Evolutionary conservation across 768 basidiomycete genomes (phyloP), one percentile per base, ranked within the genome.

Genomic region (Piloderma croceum): DNA sequence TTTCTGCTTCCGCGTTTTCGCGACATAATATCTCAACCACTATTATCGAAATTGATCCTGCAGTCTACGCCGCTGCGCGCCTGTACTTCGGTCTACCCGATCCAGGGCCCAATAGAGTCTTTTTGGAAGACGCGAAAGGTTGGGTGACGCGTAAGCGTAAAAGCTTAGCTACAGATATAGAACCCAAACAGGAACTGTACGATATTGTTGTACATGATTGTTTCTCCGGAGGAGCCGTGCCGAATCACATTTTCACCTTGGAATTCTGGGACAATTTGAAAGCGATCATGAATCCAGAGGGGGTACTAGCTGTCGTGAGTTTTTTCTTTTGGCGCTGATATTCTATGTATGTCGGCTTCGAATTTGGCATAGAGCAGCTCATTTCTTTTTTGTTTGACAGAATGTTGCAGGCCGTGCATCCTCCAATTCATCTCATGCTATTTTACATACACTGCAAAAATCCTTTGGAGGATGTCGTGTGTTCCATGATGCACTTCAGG

Each of bases 211-310:
- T 94, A 1, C 94, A 97, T 49, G 93, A 94, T 52, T 89, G 88
- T 54, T 97, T 96, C 58, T 90, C 91, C 7, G 94, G 93, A 7
- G 94, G 94, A 3, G 79, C 78, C n/a, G 81, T 97, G 3, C 91
- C 94, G 0, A 67, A 79, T 25, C 83, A 90, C 52, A 64, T 97
- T 38, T 97, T 85, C 62, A 88, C 91, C 0, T 29, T 74, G 22
- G 82, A 92, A 49, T 93, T 93, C 56, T 94, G 90, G 88, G 48
- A 68, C 18, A 79, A 81, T 39, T 55, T 94, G 38, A 81, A 76
- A 50, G 52, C 58, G 2, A 56, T 81, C 15, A 73, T 94, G 60
- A 69, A 74, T 10, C 67, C 75, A 3, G 78, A 87, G 34, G 93
- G 85, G 3, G 68, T 92, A 12, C 59, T 94, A 11, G 90, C 80